Evolutionary conservation across 495 filamentous ascomycete genomes (phyloP).

Genomic region (Neurospora tetrasperma): DNA sequence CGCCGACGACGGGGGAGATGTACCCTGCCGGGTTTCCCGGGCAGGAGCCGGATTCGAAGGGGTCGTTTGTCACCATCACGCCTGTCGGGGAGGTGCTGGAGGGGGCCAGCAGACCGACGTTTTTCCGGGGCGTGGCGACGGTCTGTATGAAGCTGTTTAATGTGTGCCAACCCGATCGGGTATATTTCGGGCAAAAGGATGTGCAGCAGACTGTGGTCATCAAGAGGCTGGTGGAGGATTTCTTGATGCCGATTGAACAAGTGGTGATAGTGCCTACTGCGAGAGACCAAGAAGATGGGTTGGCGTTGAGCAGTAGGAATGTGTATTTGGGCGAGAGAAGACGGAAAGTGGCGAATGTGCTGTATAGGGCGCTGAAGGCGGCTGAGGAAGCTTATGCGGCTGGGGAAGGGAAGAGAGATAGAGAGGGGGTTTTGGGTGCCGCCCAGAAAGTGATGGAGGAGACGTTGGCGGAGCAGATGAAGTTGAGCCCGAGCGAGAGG

Average conservation of each 20-base stretch:
- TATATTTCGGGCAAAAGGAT: constrained; percentile 98
- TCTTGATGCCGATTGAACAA: constrained; percentile 70
- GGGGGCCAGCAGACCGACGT: constrained; percentile 79
- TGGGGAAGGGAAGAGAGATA: constrained; percentile 38
- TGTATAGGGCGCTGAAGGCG: constrained; percentile 55
- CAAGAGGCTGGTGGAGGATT: constrained; percentile 74
- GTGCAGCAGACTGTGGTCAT: constrained; percentile 93
- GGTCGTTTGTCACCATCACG: constrained; percentile 89
- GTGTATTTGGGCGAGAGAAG: constrained; percentile 77
- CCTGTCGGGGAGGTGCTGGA: constrained; percentile 73
- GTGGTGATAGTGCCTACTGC: constrained; percentile 61
- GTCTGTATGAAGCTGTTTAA: constrained; percentile 98
- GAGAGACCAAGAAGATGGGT: constrained; percentile 61
- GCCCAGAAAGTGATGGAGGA: constrained; percentile 44
- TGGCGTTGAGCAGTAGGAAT: constrained; percentile 92
- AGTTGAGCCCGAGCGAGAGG: constrained; percentile 48
- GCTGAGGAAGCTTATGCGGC: constrained; percentile 55
- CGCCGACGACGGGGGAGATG: constrained; percentile 72
- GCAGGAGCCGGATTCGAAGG: constrained; percentile 64
- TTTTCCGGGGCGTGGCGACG: constrained; percentile 92
- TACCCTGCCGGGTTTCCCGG: constrained; percentile 77
- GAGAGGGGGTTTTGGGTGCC: constrained; percentile 57
- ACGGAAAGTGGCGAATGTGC: constrained; percentile 57
- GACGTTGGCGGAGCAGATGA: constrained; percentile 50
- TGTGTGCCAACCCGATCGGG: constrained; percentile 72